Evolutionary conservation across 257 asterid species (phyloP).

Genomic region (Buddleja alternifolia): DNA sequence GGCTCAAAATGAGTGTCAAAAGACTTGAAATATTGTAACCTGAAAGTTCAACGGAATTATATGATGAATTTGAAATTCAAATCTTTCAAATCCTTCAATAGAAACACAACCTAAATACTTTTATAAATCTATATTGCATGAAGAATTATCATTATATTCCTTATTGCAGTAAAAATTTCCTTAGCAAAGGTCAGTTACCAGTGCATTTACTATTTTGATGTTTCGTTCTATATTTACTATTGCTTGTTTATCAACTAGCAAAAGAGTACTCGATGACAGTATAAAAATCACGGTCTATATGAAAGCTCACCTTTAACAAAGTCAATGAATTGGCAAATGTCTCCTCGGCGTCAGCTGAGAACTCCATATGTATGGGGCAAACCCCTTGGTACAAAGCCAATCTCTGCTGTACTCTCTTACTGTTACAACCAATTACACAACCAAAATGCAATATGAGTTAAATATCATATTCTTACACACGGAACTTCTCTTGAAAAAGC

Average conservation of each 20-base stretch:
- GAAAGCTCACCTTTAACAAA: conserved; percentile 48
- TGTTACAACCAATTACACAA: conserved; percentile 26
- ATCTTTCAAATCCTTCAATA: too few species aligned
- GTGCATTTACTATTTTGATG: background rate
- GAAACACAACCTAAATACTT: background rate
- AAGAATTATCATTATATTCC: background rate
- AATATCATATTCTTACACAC: background rate
- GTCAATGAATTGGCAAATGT: conserved; percentile 56
- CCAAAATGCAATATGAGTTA: background rate
- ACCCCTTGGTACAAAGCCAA: conserved; percentile 64
- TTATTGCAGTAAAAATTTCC: background rate
- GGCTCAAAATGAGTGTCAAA: too few species aligned
- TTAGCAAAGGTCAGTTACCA: background rate
- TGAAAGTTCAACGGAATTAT: too few species aligned
- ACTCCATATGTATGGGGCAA: conserved; percentile 64
- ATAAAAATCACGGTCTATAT: conserved; percentile 1
- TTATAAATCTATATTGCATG: background rate
- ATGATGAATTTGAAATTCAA: too few species aligned
- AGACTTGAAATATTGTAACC: too few species aligned
- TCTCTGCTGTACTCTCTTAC: conserved; percentile 63
- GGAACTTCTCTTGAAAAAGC: background rate
- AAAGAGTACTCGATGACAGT: too few species aligned
- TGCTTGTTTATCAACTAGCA: too few species aligned
- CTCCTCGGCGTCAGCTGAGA: conserved; percentile 59
- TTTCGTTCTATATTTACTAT: too few species aligned